phyloP scores from a whole-genome alignment of 495 filamentous ascomycete species.

The Daldinia decipiens region DNA sequence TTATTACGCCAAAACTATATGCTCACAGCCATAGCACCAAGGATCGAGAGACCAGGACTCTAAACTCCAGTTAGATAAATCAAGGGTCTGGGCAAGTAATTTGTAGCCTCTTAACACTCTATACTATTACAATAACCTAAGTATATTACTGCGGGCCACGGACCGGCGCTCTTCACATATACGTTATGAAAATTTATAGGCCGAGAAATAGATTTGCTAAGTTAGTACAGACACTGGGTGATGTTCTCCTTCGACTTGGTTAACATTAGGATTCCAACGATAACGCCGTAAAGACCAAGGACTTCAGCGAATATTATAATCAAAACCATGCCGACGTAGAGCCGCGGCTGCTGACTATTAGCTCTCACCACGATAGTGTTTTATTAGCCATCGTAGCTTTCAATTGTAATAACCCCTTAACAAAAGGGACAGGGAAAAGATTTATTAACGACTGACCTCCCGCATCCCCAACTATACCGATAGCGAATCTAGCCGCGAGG shows the following conservation, averaged over 20 bases:
- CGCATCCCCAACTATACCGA: conserved; percentile 89
- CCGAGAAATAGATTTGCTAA: neutral
- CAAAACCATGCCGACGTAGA: conserved; percentile 94
- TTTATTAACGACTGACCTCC: conserved; percentile 58
- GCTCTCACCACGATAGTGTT: conserved; percentile 67
- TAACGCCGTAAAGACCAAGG: conserved; percentile 73
- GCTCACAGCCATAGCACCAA: conserved; percentile 9
- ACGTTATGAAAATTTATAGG: neutral
- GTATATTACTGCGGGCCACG: neutral
- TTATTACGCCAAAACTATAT: neutral
- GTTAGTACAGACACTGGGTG: conserved; percentile 49
- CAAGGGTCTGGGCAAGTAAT: conserved; percentile 8
- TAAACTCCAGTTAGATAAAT: neutral
- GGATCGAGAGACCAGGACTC: neutral
- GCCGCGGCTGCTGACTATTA: conserved; percentile 85
- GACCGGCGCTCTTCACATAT: neutral
- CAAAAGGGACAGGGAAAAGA: neutral
- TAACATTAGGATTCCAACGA: conserved; percentile 56
- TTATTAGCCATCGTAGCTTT: conserved; percentile 6
- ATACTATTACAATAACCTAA: neutral
- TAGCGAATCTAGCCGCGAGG: conserved; percentile 87
- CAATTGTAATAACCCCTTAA: neutral
- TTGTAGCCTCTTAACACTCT: conserved; percentile 3
- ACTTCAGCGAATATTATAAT: conserved; percentile 96
- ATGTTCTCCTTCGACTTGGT: conserved; percentile 51